These are phyloP conservation scores for Colletotrichum tanaceti DNA, from an alignment of 2,329 filamentous ascomycete species.

Conservation along the genomic window DNA sequence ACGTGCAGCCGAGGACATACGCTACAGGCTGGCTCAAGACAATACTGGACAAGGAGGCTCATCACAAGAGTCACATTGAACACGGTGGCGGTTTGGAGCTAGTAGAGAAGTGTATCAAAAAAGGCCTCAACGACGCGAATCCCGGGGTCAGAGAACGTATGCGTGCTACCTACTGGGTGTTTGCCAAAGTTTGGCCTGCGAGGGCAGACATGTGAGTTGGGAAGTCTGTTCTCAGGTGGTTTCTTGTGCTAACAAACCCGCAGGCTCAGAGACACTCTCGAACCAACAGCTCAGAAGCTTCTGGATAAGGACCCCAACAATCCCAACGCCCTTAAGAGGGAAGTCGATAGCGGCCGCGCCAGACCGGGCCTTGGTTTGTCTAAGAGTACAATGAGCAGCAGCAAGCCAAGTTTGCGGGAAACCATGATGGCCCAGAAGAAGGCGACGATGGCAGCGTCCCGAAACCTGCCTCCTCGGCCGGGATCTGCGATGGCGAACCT, in stretches of 20 bases:
- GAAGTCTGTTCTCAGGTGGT: not conserved
- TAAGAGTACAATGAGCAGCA: conserved; percentile 68
- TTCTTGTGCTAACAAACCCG: conserved; percentile 21
- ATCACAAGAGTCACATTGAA: conserved; percentile 85
- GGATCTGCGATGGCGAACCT: conserved; percentile 54
- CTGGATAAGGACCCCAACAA: conserved; percentile 88
- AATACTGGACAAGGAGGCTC: conserved; percentile 79
- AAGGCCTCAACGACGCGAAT: conserved; percentile 89
- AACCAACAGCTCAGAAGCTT: conserved; percentile 80
- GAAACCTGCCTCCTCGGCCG: conserved; percentile 64
- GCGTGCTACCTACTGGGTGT: conserved; percentile 88
- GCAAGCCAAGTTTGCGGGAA: conserved; percentile 80
- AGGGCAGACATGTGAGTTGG: conserved; percentile 76
- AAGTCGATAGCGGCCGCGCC: conserved; percentile 58
- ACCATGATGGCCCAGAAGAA: conserved; percentile 86
- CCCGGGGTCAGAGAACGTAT: conserved; percentile 89
- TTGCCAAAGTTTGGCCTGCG: conserved; percentile 80
- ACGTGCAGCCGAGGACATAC: conserved; percentile 85
- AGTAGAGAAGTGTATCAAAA: conserved; percentile 89
- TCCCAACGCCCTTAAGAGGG: conserved; percentile 74
- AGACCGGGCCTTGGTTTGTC: conserved; percentile 71
- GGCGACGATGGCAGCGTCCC: conserved; percentile 63
- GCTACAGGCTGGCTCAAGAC: conserved; percentile 87
- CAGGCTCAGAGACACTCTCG: conserved; percentile 82
- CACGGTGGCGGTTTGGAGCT: conserved; percentile 85